Base-by-base conservation (phyloP, 2,329 filamentous ascomycete genomes). In the Fusarium cicatricum region DNA sequence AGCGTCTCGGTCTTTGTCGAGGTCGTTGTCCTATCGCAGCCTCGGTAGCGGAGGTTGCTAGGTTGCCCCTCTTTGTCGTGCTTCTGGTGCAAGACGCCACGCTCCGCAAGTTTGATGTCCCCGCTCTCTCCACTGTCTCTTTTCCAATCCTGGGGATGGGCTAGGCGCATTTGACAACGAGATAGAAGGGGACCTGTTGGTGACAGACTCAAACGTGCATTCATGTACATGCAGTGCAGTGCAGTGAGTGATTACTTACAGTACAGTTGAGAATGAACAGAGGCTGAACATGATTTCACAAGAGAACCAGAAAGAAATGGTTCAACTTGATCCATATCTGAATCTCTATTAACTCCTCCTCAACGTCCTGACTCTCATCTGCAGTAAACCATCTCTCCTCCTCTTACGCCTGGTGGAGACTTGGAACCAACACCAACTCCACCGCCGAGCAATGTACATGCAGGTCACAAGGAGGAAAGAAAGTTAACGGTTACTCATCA, bases 11-110 rank as follows among this genome's bases (percentile, higher is more conserved):
- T 44, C 57, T 53, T 62, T 56, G 38, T 32, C 32, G 16, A 58
- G 40, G 41, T 56, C 60, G 46, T 56, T 45, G 39, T 23, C 46
- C 62, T 67, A 67, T 67, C 57, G 41, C n/a, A 28, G 43, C 17
- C 26, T 29, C 45, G 46, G 61, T 58, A 51, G 45, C 32, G 29
- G 38, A 40, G 26, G 34, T n/a, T n/a, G n/a, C n/a, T n/a, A n/a
- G n/a, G 10, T n/a, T 29, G 38, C 43, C 41, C 51, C 53, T 48
- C 45, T 53, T 54, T 50, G 37, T 38, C 15, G 31, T 17, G 39
- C 19, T 39, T 50, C n/a, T 40, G 34, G 36, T 29, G 44, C 42
- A 45, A 41, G 42, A 58, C 56, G 48, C 41, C 52, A 58, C 52
- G 19, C 28, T 34, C 49, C 44, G 32, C 23, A 26, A 10, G 23